phyloP scores from a whole-genome alignment of 1,139 yeast genomes.

The Suhomyces anneliseae region DNA sequence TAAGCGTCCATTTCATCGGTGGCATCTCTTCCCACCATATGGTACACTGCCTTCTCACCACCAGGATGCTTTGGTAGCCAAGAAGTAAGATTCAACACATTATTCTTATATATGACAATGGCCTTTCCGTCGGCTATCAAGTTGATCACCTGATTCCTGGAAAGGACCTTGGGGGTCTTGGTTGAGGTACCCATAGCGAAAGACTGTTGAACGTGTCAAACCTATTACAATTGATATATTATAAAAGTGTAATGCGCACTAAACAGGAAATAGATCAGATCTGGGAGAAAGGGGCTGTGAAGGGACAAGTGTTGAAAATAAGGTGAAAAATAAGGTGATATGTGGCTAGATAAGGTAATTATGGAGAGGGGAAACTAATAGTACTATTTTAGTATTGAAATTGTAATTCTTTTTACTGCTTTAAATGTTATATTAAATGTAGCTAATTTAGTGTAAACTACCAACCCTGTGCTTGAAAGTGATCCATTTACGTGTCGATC shows the following conservation, averaged over 20 bases:
- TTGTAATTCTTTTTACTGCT: too few relatives aligned
- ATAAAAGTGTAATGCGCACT: not conserved
- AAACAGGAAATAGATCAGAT: not conserved
- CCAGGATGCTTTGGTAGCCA: slow-evolving; percentile 86
- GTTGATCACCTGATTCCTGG: slow-evolving; percentile 31
- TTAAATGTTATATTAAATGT: too few relatives aligned
- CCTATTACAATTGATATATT: not conserved
- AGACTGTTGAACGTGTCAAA: not conserved
- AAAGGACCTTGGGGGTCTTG: slow-evolving; percentile 11
- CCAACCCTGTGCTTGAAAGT: too few relatives aligned
- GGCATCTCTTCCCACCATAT: slow-evolving; percentile 87
- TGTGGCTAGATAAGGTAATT: too few relatives aligned
- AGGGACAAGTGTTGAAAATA: not conserved
- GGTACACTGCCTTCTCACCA: slow-evolving; percentile 80
- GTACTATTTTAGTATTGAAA: too few relatives aligned
- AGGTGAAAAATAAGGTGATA: not conserved
- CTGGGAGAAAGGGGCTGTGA: not conserved
- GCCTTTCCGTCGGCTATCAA: slow-evolving; percentile 67
- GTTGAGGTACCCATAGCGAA: not conserved
- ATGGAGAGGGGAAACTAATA: too few relatives aligned
- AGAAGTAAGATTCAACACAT: slow-evolving; percentile 62
- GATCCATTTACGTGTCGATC: too few relatives aligned
- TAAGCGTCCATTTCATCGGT: slow-evolving; percentile 88
- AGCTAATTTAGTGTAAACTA: too few relatives aligned
- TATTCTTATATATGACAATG: slow-evolving; percentile 62